phyloP scores from a whole-genome alignment of 495 filamentous ascomycete genomes.

The Sporormia fimetaria region DNA sequence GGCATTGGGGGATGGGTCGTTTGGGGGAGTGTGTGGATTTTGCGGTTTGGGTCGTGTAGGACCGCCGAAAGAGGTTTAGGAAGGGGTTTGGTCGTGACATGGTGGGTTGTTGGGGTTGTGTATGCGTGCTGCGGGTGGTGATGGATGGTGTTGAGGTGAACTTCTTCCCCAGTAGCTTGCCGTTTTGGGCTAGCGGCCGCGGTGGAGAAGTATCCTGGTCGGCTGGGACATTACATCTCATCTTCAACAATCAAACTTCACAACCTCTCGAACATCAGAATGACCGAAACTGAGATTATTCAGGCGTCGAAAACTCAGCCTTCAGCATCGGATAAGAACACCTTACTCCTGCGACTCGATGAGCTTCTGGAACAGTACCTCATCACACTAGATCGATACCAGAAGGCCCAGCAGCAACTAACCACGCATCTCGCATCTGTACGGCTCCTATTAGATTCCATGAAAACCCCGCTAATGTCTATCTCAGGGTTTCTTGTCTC shows the following conservation, averaged over 20 bases:
- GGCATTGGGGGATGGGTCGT: constrained; percentile 20
- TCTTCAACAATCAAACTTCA: not conserved
- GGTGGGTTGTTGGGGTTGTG: not conserved
- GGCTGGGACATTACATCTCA: not conserved
- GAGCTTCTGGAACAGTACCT: constrained; percentile 58
- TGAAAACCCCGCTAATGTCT: constrained; percentile 1
- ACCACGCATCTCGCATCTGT: constrained; percentile 46
- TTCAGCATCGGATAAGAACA: constrained; percentile 1
- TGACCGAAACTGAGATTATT: constrained; percentile 12
- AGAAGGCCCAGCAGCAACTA: constrained; percentile 46
- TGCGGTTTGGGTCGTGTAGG: constrained; percentile 5
- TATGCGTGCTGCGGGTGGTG: not conserved
- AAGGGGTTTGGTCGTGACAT: constrained; percentile 21
- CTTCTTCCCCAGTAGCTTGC: too few relatives aligned
- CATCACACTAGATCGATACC: constrained; percentile 57
- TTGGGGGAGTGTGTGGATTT: not conserved
- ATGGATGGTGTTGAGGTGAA: constrained; percentile 1
- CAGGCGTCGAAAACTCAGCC: not conserved
- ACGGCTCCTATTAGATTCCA: too few relatives aligned
- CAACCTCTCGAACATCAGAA: constrained; percentile 1
- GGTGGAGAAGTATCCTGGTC: not conserved
- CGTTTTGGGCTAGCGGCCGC: too few relatives aligned
- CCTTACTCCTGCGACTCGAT: constrained; percentile 40
- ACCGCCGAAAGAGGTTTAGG: constrained; percentile 15
- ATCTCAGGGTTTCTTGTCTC: constrained; percentile 31